Evolutionary conservation across 257 asterid species (phyloP).

Genomic region (Solanum chiquidenum): DNA sequence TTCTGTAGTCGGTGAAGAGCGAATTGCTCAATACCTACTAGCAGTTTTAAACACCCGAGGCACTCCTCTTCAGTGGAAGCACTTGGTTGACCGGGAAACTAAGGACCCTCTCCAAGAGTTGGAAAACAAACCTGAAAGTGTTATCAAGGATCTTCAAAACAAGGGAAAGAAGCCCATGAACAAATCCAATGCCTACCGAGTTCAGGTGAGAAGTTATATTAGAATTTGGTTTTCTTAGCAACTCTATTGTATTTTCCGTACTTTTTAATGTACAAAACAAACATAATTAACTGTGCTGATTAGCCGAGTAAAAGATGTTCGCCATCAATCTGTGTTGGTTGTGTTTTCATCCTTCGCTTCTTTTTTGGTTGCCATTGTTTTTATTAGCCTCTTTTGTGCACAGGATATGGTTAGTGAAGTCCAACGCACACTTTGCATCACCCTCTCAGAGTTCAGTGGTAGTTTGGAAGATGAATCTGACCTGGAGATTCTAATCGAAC

Average conservation of each 20-base stretch:
- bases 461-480: conserved; percentile 62
- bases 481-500: conserved; percentile 56
- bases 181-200: conserved; percentile 42
- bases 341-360: neutral
- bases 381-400: neutral
- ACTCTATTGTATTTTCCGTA: neutral
- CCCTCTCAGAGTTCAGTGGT: conserved; percentile 49
- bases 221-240: neutral
- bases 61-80: conserved; percentile 91
- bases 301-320: neutral
- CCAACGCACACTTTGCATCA: conserved; percentile 45
- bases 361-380: neutral
- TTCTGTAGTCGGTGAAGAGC: conserved; percentile 91
- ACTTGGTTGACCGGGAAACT: conserved; percentile 16
- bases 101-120: conserved; percentile 14
- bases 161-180: conserved; percentile 28
- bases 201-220: conserved; percentile 37
- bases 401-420: conserved; percentile 73
- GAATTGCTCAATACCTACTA: conserved; percentile 69
- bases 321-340: neutral
- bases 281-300: neutral
- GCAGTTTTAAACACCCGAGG: conserved; percentile 85
- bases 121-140: conserved; percentile 35
- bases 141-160: conserved; percentile 44
- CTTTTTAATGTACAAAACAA: neutral